Base-by-base conservation (phyloP, 192 early-diverging fungal species). In the Globomyces pollinis-pini region DNA sequence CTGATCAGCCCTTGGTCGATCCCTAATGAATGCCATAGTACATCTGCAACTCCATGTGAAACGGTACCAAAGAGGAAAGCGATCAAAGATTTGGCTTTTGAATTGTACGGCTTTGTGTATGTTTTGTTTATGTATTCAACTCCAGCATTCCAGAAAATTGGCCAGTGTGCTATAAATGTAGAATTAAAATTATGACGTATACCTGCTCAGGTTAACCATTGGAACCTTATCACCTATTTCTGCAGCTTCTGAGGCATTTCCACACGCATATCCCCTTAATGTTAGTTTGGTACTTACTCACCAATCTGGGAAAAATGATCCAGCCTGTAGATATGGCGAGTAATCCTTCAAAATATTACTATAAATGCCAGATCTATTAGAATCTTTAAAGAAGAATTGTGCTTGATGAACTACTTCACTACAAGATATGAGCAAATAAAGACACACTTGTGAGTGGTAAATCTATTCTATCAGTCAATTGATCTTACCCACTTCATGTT, bases 31-130 rank as follows among this genome's bases (percentile, higher is more conserved):
- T 88, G 87, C 85, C 85, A 88, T 16, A 76, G 69, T 26, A 80
- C 72, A 52, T 88, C 87, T 0, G 84, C 77, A n/a, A 80, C 67
- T 20, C 74, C 77, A 61, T 88, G 87, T 3, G 84, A 85, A n/a
- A 84, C 67, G 16, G 76, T 70, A 1, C 80, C 85, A 57, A 87
- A 79, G 5, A 85, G 45, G 60, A 88, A 88, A 15, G 78, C 64
- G 18, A 88, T 76, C 13, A 87, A 38, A 6, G 63, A 68, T 73
- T 83, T 36, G 6, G 72, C 66, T 21, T 66, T 41, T 34, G 66
- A 61, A 54, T 72, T 62, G 76, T 76, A 84, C 6, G 76, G 68
- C 53, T 69, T 55, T n/a, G 70, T 66, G 57, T 86, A 86, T 7
- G 61, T 76, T 18, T 75, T 72, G 0, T 69, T 74, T 6, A 88